Evolutionary conservation across 2,329 filamentous ascomycete genomes (phyloP), one percentile per base, ranked within the genome.

Genomic region (Curvularia spicifera): DNA sequence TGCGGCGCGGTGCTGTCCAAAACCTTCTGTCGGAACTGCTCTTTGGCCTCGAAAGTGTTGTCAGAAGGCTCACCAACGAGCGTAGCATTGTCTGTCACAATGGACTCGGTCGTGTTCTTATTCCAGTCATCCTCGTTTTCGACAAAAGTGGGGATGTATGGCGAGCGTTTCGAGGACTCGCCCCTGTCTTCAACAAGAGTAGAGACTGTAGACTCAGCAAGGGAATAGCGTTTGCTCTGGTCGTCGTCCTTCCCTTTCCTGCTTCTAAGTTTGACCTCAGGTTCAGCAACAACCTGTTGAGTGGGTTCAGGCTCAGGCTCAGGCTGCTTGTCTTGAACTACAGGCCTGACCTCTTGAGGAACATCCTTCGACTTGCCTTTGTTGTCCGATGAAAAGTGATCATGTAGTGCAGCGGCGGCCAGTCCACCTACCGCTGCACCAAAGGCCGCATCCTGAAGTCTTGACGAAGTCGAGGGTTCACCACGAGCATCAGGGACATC

Each of bases 111-210:
- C 5, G 60, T 66, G 33, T 69, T 66, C 49, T 69, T 68, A 3
- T 47, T 58, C 73, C 73, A 76, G 4, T 72, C 69, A 10, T 72
- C 66, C 55, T 76, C 72, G 26, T 74, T 69, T 5, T 73, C 69
- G 12, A 70, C 59, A 35, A 74, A 74, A 1, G 65, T 70, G 0
- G 70, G 71, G 9, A 69, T 49, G 50, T 65, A 65, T 15, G 64
- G 64, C 13, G 44, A 59, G 28, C 31, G 40, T 39, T 37, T 44
- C 20, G 60, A 54, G 18, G 57, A 40, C 10, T 65, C 52, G 1
- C 51, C 39, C 0, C 42, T 22, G 12, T 64, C 52, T 50, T 65
- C 50, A 2, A 42, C n/a, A 3, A 56, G 49, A 8, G 45, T 40
- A 18, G 57, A 45, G 12, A 51, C 26, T 4, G 40, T 53, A 6